phyloP scores from a whole-genome alignment of 1,139 yeast genomes.

The Taiozyma onychis region DNA sequence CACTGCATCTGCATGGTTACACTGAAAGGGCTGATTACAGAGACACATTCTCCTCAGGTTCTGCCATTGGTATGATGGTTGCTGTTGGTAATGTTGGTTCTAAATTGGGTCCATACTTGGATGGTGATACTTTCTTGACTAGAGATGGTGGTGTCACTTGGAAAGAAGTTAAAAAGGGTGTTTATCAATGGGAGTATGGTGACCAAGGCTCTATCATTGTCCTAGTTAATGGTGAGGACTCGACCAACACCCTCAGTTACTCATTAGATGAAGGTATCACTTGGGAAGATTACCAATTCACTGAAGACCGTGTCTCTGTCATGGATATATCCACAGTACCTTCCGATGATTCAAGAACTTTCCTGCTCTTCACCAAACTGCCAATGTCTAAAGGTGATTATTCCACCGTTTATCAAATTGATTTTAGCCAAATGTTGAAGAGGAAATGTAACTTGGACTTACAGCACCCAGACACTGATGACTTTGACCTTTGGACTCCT shows the following conservation, averaged over 20 bases:
- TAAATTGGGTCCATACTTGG: conserved; percentile 40
- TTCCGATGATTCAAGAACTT: conserved; percentile 78
- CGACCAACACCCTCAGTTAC: conserved; percentile 56
- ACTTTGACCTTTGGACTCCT: conserved; percentile 64
- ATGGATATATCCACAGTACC: conserved; percentile 87
- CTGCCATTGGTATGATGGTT: conserved; percentile 84
- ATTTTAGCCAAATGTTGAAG: conserved; percentile 57
- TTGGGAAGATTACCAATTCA: conserved; percentile 67
- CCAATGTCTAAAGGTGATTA: conserved; percentile 35
- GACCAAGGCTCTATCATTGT: conserved; percentile 92
- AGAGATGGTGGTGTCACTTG: conserved; percentile 89
- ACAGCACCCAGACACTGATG: conserved; percentile 54
- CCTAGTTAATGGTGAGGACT: conserved; percentile 52
- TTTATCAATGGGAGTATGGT: conserved; percentile 91
- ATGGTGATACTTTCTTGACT: conserved; percentile 68
- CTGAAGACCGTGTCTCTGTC: conserved; percentile 50
- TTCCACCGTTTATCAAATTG: conserved; percentile 51
- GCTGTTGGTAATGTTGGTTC: conserved; percentile 91
- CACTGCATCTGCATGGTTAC: conserved; percentile 83
- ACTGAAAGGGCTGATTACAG: conserved; percentile 82
- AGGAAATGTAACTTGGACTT: conserved; percentile 70
- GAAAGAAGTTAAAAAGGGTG: conserved; percentile 73
- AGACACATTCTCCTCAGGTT: conserved; percentile 82
- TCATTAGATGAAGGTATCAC: conserved; percentile 76
- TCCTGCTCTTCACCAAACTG: conserved; percentile 45